Evolutionary conservation across 208 protist species (phyloP), one percentile per base, ranked within the genome.

Genomic region (Leishmania martiniquensis): DNA sequence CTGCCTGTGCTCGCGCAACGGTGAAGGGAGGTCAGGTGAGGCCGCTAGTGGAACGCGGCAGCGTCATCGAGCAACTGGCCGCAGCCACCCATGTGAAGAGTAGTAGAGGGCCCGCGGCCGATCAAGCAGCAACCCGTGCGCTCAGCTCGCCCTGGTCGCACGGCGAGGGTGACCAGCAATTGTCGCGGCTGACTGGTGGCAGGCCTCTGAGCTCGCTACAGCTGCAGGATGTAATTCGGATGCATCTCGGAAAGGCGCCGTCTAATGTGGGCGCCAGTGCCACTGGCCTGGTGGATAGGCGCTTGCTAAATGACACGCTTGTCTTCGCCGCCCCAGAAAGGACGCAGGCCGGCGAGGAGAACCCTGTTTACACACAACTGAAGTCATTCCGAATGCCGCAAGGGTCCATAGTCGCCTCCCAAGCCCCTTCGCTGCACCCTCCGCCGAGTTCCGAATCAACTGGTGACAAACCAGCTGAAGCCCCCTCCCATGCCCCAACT

Each of bases 11-110:
- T 34, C 20, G 70, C 37, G 37, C 34, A 37, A 5, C 29, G 37
- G 49, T 39, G 20, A 25, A 42, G 39, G 25, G 39, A 44, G 39
- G 22, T 9, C 66, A 54, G 17, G 22, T 20, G 15, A 60, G 2
- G 51, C 42, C 37, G 29, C 22, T 57, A 45, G 29, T 9, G 17
- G n/a, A 15, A n/a, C 79, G 74, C 29, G 47, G 37, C 1, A 83
- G 79, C 60, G 59, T 83, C 39, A 79, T 83, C 12, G 74, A 83
- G 74, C 68, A 55, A 17, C 67, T 79, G 2, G 74, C 79, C 1
- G 69, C 54, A 25, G 74, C 62, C 42, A 74, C 74, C 2, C 65
- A 70, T 5, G 7, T 59, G 1, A 71, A 42, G 34, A 47, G 7
- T 12, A 32, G 25, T 4, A 4, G 49, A 5, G 42, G 25, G 25